phyloP scores from a whole-genome alignment of 2,329 filamentous ascomycete species.

The Ophiosphaerella narmari region DNA sequence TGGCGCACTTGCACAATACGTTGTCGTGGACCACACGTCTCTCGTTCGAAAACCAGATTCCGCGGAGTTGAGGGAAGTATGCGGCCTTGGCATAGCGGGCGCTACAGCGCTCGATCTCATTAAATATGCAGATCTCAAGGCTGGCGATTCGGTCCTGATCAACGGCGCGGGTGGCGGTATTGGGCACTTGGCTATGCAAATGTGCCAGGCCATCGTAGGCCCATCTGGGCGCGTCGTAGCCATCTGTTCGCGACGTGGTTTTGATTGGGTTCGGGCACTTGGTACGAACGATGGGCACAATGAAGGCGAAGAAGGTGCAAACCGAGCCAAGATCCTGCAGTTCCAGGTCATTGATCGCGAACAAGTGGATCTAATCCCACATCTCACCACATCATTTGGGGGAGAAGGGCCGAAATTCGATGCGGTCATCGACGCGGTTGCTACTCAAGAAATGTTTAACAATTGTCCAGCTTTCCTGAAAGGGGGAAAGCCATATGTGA shows the following conservation, averaged over 20 bases:
- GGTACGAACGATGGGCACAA: conserved; percentile 38
- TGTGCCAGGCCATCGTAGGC: conserved; percentile 47
- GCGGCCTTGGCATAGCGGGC: conserved; percentile 48
- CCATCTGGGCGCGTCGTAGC: conserved; percentile 44
- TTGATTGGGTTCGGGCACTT: conserved; percentile 41
- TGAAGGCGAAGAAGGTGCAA: background rate
- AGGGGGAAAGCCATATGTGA: conserved; percentile 17
- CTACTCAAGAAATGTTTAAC: conserved; percentile 18
- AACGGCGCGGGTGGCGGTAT: conserved; percentile 60
- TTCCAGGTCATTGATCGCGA: conserved; percentile 18
- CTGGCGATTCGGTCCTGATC: conserved; percentile 51
- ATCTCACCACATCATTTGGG: conserved; percentile 7
- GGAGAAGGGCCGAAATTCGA: conserved; percentile 8
- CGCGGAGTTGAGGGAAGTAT: conserved; percentile 40
- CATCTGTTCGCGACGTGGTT: conserved; percentile 53
- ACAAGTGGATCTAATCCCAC: conserved; percentile 3
- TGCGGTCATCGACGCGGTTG: conserved; percentile 20
- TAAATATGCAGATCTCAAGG: conserved; percentile 37
- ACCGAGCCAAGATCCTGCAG: background rate
- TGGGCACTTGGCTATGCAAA: conserved; percentile 54
- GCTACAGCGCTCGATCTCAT: conserved; percentile 48
- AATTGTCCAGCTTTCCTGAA: conserved; percentile 12
- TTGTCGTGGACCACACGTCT: conserved; percentile 45
- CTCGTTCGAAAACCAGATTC: conserved; percentile 34
- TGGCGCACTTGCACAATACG: conserved; percentile 50